Base-by-base conservation (phyloP, 345 rosid species). In the Melaleuca quinquenervia region DNA sequence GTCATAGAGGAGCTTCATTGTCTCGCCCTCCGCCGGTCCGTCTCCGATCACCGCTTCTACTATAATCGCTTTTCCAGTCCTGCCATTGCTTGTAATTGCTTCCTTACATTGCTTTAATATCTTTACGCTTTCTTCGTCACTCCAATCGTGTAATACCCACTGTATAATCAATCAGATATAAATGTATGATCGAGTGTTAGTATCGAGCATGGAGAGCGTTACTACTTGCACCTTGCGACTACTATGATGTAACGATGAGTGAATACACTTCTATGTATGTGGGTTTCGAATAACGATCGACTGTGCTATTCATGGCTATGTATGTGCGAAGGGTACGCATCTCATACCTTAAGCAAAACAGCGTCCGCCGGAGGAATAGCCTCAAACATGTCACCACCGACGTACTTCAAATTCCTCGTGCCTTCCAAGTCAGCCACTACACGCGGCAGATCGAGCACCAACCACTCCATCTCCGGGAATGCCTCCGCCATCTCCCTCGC, bases 121-220 rank as follows among this genome's bases (percentile, higher is more conserved):
- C 84, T 88, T 87, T 86, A 92, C 32, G 60, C 95, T 90, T 7
- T 91, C 89, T 14, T 88, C 88, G 22, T 93, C 94, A 20, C 82
- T 85, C 92, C 93, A 93, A 18, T 90, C 90, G 8, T 93, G 95
- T 32, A 92, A 64, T 22, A 93, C 85, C 85, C 92, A 84, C 94
- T 91, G 86, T 29, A 52, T 26, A 45, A 52, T 22, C n/a, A 50
- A 50, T n/a, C 84, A 50, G 11, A 82, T 54, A 26, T 82, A 50
- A 56, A 56, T 56, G 11, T 27, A 56, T 56, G 26, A 41, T 41
- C 41, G 4, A 41, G 41, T n/a, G 12, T 6, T n/a, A n/a, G 70
- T 32, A 14, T n/a, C 18, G 13, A 27, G n/a, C 70, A 13, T 58
- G 70, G 16, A 41, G 4, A 41, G 41, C 41, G 41, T 41, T 41